Conservation (phyloP, 2,329 filamentous ascomycete genomes). For the Cylindrodendrum hubeiense region DNA sequence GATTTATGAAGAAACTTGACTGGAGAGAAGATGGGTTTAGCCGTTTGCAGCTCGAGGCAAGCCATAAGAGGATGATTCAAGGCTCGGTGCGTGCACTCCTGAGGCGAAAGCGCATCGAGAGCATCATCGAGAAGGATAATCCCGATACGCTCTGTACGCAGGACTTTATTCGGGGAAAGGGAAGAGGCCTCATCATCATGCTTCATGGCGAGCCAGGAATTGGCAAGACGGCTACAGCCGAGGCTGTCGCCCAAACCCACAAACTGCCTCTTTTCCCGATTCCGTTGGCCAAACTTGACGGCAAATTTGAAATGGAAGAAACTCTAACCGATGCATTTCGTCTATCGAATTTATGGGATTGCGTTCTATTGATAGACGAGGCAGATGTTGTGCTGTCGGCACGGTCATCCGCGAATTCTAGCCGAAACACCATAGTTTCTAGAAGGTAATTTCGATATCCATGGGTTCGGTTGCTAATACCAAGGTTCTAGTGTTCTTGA, state of each 20-base stretch:
- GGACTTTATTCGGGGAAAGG: slow-evolving; percentile 18
- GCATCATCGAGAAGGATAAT: background rate
- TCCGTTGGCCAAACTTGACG: background rate
- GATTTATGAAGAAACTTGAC: background rate
- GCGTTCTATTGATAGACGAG: background rate
- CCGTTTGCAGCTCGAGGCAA: background rate
- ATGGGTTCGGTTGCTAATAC: too few species aligned
- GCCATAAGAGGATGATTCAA: background rate
- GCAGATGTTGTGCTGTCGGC: too few species aligned
- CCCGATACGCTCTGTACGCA: background rate
- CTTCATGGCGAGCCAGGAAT: slow-evolving; percentile 12
- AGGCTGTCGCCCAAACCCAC: slow-evolving; percentile 1
- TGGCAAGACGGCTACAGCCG: slow-evolving; percentile 12
- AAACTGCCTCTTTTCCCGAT: slow-evolving; percentile 4
- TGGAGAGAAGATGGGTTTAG: slow-evolving; percentile 1
- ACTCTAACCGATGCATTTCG: background rate
- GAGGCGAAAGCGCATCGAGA: background rate
- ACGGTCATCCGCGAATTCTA: background rate
- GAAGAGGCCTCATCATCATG: slow-evolving; percentile 8
- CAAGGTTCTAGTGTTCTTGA: slow-evolving; percentile 12
- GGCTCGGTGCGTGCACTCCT: slow-evolving; percentile 7
- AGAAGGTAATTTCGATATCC: background rate
- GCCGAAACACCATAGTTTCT: background rate
- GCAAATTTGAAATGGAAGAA: background rate
- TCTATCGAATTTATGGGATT: background rate